Base-by-base conservation (phyloP, 2,329 filamentous ascomycete species). In the Aspergillus awamori region DNA sequence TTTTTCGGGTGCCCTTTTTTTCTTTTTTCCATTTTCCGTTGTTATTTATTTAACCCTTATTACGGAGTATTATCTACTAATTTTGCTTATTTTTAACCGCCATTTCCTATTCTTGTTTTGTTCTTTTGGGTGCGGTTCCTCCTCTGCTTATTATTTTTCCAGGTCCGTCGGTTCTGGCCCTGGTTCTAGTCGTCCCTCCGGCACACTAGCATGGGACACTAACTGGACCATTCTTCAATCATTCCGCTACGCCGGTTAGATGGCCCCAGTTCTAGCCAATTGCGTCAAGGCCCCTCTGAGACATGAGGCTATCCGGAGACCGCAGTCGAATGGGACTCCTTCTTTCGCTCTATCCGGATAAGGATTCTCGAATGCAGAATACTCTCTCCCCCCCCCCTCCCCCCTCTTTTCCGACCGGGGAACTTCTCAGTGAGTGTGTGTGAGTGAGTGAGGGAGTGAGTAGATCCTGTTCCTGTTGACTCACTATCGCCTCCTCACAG, bases 151-250 rank as follows among this genome's bases (percentile, higher is more conserved):
- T 22, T 11, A 45, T 45, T 22, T 45, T 45, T 45, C 41, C 41
- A 45, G 52, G 26, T 39, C 52, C 36, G 36, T 39, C 52, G 53
- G 53, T 43, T 43, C 53, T 56, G 53, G 53, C 53, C 53, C 53
- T 56, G 53, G 53, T 36, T 56, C 53, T 56, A 56, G 53, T 56
- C 39, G 30, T 13, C 28, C 26, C 13, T 30, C 8, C 28, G 47
- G 11, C 13, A n/a, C 15, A 51, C 47, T 51, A 51, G 47, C 41
- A 45, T 28, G n/a, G 47, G 24, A 15, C 47, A 30, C 47, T 51
- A 43, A 43, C 41, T 45, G 33, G 53, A 41, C 41, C 33, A 22
- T 56, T 56, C 53, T 56, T 56, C 53, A 56, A 56, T 56, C 53
- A 45, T 45, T 56, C 53, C 53, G 38, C 43, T 56, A 56, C 53